These are phyloP conservation scores for Aristolochia contorta DNA, from an alignment of 164 flowering plant genomes.

Conservation along the genomic window DNA sequence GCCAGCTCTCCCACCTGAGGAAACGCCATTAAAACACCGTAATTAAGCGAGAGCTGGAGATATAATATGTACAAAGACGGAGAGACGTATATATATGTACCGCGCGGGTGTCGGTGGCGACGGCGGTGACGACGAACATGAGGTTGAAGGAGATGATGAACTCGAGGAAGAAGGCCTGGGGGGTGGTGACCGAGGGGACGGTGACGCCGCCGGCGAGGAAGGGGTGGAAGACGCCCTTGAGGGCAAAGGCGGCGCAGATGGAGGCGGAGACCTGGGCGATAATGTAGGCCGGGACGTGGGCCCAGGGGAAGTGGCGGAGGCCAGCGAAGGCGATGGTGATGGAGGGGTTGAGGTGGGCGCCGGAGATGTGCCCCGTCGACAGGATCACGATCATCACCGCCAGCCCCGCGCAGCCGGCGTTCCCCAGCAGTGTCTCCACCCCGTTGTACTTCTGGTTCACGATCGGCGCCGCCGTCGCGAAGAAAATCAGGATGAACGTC, in stretches of 20 bases:
- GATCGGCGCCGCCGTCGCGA: constrained; percentile 70
- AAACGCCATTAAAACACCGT: background rate
- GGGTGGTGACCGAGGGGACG: constrained; percentile 45
- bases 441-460: constrained; percentile 71
- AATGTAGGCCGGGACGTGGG: constrained; percentile 75
- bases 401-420: constrained; percentile 73
- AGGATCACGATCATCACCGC: constrained; percentile 76
- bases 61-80: too few species aligned
- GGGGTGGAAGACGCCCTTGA: constrained; percentile 70
- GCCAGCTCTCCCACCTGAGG: constrained; percentile 84
- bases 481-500: constrained; percentile 72
- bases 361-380: constrained; percentile 84
- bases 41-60: background rate
- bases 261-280: constrained; percentile 71
- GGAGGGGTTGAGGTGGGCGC: constrained; percentile 83
- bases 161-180: constrained; percentile 75
- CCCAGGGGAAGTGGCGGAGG: constrained; percentile 80
- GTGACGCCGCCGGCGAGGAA: constrained; percentile 78
- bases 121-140: constrained; percentile 83
- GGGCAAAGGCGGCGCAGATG: constrained; percentile 68
- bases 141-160: constrained; percentile 71
- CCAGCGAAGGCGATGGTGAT: constrained; percentile 75
- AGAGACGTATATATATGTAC: too few species aligned
- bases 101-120: constrained; percentile 85
- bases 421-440: constrained; percentile 62